phyloP scores from a whole-genome alignment of 2,329 filamentous ascomycete genomes.

The Fonsecaea monophora region DNA sequence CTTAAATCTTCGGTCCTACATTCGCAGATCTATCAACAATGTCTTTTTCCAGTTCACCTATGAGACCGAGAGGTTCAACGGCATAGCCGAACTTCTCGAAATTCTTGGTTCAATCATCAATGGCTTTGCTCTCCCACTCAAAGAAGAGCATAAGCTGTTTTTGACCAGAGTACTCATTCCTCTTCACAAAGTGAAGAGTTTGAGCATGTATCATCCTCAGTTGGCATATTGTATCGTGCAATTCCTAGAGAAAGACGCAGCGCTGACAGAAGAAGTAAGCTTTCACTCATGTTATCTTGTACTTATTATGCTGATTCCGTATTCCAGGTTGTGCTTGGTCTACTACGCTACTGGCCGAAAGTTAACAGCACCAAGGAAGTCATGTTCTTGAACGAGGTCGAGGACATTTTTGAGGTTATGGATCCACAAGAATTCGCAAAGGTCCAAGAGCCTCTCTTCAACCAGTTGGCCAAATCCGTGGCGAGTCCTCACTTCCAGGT shows the following conservation, averaged over 20 bases:
- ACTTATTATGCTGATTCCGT: slow-evolving; percentile 30
- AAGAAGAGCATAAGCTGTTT: slow-evolving; percentile 99
- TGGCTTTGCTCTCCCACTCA: slow-evolving; percentile 92
- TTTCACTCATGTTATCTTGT: neutral
- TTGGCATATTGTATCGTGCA: slow-evolving; percentile 98
- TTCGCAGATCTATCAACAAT: slow-evolving; percentile 98
- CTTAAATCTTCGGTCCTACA: slow-evolving; percentile 94
- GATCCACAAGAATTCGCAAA: slow-evolving; percentile 98
- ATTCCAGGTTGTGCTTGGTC: slow-evolving; percentile 81
- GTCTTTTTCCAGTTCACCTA: slow-evolving; percentile 99
- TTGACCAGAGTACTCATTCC: slow-evolving; percentile 90
- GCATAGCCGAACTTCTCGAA: slow-evolving; percentile 93
- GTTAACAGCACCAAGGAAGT: slow-evolving; percentile 99
- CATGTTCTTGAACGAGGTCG: slow-evolving; percentile 99
- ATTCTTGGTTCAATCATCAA: slow-evolving; percentile 99
- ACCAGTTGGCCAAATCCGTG: slow-evolving; percentile 96
- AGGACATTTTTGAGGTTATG: slow-evolving; percentile 99
- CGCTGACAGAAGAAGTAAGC: slow-evolving; percentile 89
- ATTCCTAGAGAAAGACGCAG: slow-evolving; percentile 96
- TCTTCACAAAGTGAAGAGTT: slow-evolving; percentile 95
- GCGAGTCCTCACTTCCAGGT: slow-evolving; percentile 99
- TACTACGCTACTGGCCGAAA: slow-evolving; percentile 98
- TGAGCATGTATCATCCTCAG: slow-evolving; percentile 99
- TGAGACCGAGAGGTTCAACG: slow-evolving; percentile 97
- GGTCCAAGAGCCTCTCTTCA: slow-evolving; percentile 96